Conservation (phyloP, 208 protist species). For the Tritrichomonas foetus region DNA sequence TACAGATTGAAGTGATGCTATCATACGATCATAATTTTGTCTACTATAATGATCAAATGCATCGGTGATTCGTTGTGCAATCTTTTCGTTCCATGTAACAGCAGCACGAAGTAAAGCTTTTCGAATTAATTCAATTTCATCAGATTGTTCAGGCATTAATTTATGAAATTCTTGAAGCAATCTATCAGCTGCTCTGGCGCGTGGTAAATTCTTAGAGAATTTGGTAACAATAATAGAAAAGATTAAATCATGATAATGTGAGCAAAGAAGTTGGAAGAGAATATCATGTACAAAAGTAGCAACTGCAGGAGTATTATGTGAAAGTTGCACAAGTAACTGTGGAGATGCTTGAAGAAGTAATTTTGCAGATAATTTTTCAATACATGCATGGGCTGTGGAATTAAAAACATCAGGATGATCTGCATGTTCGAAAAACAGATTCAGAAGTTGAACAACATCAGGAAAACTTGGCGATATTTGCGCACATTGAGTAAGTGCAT, state of each 20-base stretch:
- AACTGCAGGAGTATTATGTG: neutral
- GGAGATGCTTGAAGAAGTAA: neutral
- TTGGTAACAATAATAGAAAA: neutral
- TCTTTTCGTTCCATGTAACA: slow-evolving; percentile 3
- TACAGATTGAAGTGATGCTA: neutral
- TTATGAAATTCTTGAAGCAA: neutral
- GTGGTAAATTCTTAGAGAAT: neutral
- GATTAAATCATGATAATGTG: slow-evolving; percentile 28
- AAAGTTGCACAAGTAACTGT: neutral
- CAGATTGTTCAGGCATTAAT: neutral
- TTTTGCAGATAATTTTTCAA: neutral
- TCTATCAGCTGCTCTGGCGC: neutral
- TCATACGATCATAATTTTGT: neutral
- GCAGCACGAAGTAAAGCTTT: neutral
- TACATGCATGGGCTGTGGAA: neutral
- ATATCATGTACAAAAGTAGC: neutral
- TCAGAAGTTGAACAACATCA: slow-evolving; percentile 28
- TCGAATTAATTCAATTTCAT: neutral
- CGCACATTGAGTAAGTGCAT: neutral
- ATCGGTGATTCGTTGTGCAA: neutral
- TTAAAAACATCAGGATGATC: neutral
- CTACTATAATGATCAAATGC: neutral
- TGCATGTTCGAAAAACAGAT: slow-evolving; percentile 35
- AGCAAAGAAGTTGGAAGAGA: neutral
- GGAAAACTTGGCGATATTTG: neutral